Evolutionary conservation across 73 alveolate species (phyloP).

Genomic region (Paramecium caudatum): DNA sequence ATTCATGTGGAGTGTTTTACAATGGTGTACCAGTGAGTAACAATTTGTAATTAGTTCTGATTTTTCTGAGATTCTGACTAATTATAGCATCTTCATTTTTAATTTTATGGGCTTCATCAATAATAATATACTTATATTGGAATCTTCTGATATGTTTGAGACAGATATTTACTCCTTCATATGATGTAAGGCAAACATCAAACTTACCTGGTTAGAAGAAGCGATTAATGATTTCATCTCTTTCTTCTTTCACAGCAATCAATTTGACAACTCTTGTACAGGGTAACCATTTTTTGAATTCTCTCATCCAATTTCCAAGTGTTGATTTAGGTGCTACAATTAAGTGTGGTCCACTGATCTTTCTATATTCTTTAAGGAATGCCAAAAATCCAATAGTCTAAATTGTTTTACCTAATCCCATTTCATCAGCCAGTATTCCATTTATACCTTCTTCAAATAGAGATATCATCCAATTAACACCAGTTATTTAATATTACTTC

Average conservation of each 20-base stretch:
- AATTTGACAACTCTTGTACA: slow-evolving; percentile 89
- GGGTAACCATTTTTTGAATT: slow-evolving; percentile 96
- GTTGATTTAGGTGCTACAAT: slow-evolving; percentile 96
- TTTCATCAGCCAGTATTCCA: slow-evolving; percentile 96
- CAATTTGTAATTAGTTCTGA: slow-evolving; percentile 92
- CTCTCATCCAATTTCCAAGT: slow-evolving; percentile 97
- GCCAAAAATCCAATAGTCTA: slow-evolving; percentile 84
- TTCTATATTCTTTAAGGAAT: slow-evolving; percentile 82
- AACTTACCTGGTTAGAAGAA: slow-evolving; percentile 90
- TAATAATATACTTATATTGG: slow-evolving; percentile 94
- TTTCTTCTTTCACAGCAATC: slow-evolving; percentile 91
- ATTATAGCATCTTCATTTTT: slow-evolving; percentile 91
- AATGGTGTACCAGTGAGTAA: slow-evolving; percentile 98
- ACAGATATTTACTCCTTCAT: slow-evolving; percentile 98
- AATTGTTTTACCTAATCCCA: slow-evolving; percentile 94
- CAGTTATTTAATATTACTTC: slow-evolving; percentile 94
- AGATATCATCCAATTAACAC: slow-evolving; percentile 96
- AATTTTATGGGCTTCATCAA: slow-evolving; percentile 99
- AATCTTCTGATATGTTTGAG: slow-evolving; percentile 87
- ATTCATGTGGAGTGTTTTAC: slow-evolving; percentile 97
- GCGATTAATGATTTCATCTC: slow-evolving; percentile 93
- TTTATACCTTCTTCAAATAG: slow-evolving; percentile 88
- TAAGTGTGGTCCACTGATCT: slow-evolving; percentile 82
- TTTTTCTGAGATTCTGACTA: slow-evolving; percentile 56
- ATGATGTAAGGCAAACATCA: slow-evolving; percentile 96